phyloP scores from a whole-genome alignment of 2,329 filamentous ascomycete genomes.

The Emmonsia crescens region DNA sequence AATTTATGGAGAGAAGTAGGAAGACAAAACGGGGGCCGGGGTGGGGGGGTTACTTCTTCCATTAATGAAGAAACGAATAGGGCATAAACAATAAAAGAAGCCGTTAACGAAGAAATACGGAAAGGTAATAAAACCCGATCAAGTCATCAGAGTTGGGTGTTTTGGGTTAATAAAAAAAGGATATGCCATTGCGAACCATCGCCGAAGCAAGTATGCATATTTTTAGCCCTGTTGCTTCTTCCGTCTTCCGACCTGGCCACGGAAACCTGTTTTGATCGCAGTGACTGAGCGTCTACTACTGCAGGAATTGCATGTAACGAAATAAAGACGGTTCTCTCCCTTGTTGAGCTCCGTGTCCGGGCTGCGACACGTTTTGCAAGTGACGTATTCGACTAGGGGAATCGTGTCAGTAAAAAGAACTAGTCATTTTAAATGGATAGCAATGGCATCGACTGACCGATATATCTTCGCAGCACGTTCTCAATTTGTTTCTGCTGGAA shows the following conservation, averaged over 20 bases:
- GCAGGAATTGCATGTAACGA: constrained; percentile 91
- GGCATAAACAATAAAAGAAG: neutral
- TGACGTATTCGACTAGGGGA: constrained; percentile 76
- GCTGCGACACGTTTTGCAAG: constrained; percentile 95
- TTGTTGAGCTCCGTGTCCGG: constrained; percentile 95
- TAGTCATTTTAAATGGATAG: neutral
- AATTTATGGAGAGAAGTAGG: neutral
- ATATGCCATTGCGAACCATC: neutral
- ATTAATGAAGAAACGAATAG: neutral
- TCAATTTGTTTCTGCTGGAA: constrained; percentile 99
- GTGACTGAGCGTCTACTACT: constrained; percentile 78
- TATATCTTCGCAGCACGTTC: constrained; percentile 91
- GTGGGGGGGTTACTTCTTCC: neutral
- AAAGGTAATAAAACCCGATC: neutral
- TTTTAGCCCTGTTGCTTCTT: constrained; percentile 79
- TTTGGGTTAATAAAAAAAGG: constrained; percentile 10
- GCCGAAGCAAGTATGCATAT: constrained; percentile 4
- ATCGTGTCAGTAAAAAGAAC: neutral
- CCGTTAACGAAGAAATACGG: neutral
- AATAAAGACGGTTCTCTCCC: constrained; percentile 97
- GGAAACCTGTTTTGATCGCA: constrained; percentile 99
- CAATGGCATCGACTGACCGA: constrained; percentile 49
- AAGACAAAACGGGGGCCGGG: neutral
- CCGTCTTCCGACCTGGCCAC: constrained; percentile 97
- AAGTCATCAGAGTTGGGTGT: neutral